Evolutionary conservation across 305 asterid species (phyloP).

Genomic region (Fraxinus angustifolia): DNA sequence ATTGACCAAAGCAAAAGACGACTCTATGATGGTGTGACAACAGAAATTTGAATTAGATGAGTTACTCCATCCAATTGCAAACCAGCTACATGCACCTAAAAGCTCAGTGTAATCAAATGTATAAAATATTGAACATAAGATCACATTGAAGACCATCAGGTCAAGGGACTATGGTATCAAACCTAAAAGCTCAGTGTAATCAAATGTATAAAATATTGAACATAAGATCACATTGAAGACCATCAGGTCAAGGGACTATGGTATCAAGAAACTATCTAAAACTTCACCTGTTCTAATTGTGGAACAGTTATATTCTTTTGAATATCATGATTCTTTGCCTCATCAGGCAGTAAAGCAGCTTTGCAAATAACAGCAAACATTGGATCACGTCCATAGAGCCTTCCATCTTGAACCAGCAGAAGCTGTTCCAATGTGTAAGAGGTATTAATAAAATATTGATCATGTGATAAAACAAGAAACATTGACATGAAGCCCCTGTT

Average conservation of each 20-base stretch:
- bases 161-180: conserved; percentile 3
- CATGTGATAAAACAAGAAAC: conserved; percentile 5
- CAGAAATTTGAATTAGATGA: conserved; percentile 15
- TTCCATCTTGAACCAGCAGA: conserved; percentile 95
- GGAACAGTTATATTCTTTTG: conserved; percentile 66
- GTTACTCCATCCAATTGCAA: not conserved
- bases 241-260: not conserved
- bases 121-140: not conserved
- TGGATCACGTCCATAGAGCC: conserved; percentile 84
- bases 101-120: not conserved
- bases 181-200: not conserved
- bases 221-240: not conserved
- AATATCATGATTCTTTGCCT: conserved; percentile 57
- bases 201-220: conserved; percentile 5
- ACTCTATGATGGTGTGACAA: not conserved
- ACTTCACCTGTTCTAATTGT: conserved; percentile 85
- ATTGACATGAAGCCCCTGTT: not conserved
- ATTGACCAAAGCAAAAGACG: conserved; percentile 14
- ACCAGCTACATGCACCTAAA: not conserved
- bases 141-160: not conserved
- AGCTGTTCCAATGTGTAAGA: conserved; percentile 51
- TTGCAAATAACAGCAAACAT: conserved; percentile 77
- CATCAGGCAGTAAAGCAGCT: conserved; percentile 80
- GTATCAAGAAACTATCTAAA: conserved; percentile 17
- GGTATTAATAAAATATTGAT: conserved; percentile 19